These are phyloP conservation scores for Geotrichum carabidarum DNA, from an alignment of 1,139 yeast species.

Conservation along the genomic window DNA sequence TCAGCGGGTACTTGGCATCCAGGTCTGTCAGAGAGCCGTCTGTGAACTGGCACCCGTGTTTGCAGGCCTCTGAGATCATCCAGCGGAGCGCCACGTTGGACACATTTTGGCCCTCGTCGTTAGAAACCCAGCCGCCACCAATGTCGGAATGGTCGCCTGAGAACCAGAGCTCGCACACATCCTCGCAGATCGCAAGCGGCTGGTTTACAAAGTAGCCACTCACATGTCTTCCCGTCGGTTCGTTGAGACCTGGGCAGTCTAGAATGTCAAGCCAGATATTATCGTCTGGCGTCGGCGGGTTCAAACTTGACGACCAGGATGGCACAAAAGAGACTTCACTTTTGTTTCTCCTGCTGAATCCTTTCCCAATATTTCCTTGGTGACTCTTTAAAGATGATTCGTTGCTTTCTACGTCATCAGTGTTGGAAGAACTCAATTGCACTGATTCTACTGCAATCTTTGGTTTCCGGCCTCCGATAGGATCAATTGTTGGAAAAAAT, in stretches of 20 bases:
- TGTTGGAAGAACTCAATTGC: background rate
- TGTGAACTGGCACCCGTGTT: constrained; percentile 47
- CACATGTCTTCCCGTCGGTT: constrained; percentile 6
- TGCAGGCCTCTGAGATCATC: constrained; percentile 52
- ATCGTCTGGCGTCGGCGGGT: background rate
- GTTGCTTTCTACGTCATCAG: background rate
- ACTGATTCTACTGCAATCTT: background rate
- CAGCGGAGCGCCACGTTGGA: constrained; percentile 52
- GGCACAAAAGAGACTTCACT: background rate
- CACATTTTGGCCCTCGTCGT: constrained; percentile 39
- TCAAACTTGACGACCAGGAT: constrained; percentile 3
- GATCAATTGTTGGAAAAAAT: constrained; percentile 23
- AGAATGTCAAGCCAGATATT: constrained; percentile 4
- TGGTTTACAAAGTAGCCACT: constrained; percentile 7
- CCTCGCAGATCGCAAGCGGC: constrained; percentile 27
- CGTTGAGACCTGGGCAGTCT: constrained; percentile 8
- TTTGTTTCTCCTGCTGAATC: background rate
- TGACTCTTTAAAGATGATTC: background rate
- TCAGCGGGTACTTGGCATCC: constrained; percentile 38
- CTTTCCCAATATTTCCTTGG: background rate
- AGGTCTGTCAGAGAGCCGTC: constrained; percentile 41
- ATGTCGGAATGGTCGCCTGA: constrained; percentile 64
- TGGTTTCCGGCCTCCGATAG: background rate
- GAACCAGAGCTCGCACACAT: constrained; percentile 54
- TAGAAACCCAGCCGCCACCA: constrained; percentile 59